Evolutionary conservation across 208 protist genomes (phyloP).

Genomic region (Leishmania martiniquensis): DNA sequence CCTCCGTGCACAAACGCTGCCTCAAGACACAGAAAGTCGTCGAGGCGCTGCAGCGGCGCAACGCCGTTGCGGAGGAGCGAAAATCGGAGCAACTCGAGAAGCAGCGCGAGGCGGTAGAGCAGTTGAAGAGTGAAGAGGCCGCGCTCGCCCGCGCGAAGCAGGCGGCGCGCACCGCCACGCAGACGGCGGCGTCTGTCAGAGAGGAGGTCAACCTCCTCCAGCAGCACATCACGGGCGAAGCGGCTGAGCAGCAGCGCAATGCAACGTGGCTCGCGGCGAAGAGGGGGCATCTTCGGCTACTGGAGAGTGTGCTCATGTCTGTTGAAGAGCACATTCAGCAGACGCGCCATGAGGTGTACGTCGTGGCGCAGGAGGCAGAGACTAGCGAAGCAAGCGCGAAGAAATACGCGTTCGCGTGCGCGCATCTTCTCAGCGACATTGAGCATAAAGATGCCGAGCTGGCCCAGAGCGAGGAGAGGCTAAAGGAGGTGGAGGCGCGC

Average conservation of each 20-base stretch:
- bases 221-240: conserved; percentile 57
- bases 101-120: conserved; percentile 39
- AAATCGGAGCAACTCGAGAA: conserved; percentile 60
- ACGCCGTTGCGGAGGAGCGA: conserved; percentile 62
- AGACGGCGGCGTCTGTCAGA: conserved; percentile 37
- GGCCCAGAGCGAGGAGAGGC: conserved; percentile 80
- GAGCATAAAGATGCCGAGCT: conserved; percentile 82
- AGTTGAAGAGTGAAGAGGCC: conserved; percentile 49
- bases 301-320: conserved; percentile 87
- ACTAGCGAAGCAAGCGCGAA: conserved; percentile 79
- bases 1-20: conserved; percentile 44
- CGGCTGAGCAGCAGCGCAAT: conserved; percentile 72
- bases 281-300: conserved; percentile 78
- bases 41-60: conserved; percentile 73
- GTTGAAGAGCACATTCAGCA: conserved; percentile 89
- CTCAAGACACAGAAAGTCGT: conserved; percentile 59
- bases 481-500: conserved; percentile 66
- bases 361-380: conserved; percentile 90
- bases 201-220: conserved; percentile 83
- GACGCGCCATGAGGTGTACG: conserved; percentile 85
- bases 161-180: conserved; percentile 47
- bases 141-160: conserved; percentile 49
- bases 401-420: conserved; percentile 59
- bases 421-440: conserved; percentile 90
- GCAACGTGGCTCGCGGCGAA: conserved; percentile 80